These are phyloP conservation scores for Fusarium floridanum DNA, from an alignment of 2,329 filamentous ascomycete genomes.

Conservation along the genomic window DNA sequence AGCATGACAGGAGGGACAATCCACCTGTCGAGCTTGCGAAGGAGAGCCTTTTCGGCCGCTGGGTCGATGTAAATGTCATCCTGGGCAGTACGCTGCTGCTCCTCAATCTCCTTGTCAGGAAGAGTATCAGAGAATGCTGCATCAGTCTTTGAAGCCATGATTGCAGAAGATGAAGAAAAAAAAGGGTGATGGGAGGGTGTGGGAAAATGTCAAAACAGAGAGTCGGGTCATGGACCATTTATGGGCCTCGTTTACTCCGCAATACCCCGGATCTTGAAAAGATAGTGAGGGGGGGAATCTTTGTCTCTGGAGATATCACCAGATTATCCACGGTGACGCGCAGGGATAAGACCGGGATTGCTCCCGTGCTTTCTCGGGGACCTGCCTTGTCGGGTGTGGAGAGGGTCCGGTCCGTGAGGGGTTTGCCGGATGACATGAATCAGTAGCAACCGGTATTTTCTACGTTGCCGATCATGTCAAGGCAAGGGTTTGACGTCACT, in stretches of 20 bases:
- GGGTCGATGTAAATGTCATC: constrained; percentile 48
- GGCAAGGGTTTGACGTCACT: background rate
- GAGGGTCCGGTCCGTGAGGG: constrained; percentile 27
- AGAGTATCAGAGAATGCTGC: background rate
- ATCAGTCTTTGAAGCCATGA: constrained; percentile 35
- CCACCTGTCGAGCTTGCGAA: constrained; percentile 71
- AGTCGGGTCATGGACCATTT: constrained; percentile 26
- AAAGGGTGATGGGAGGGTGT: background rate
- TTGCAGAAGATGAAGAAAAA: background rate
- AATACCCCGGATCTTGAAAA: constrained; percentile 33
- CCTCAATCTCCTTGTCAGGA: constrained; percentile 38
- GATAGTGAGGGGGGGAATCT: constrained; percentile 6
- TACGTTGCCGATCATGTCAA: constrained; percentile 13
- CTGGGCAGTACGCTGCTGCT: constrained; percentile 18
- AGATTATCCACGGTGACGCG: background rate
- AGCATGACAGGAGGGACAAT: constrained; percentile 73
- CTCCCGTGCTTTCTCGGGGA: background rate
- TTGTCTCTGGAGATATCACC: constrained; percentile 21
- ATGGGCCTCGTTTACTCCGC: constrained; percentile 38
- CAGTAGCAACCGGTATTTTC: constrained; percentile 20
- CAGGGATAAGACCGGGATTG: constrained; percentile 23
- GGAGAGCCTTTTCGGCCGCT: constrained; percentile 54
- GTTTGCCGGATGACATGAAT: constrained; percentile 33
- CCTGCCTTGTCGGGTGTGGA: constrained; percentile 24
- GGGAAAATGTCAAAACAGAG: background rate